These are phyloP conservation scores for Penicillium manginii DNA, from an alignment of 495 filamentous ascomycete genomes.

Conservation along the genomic window DNA sequence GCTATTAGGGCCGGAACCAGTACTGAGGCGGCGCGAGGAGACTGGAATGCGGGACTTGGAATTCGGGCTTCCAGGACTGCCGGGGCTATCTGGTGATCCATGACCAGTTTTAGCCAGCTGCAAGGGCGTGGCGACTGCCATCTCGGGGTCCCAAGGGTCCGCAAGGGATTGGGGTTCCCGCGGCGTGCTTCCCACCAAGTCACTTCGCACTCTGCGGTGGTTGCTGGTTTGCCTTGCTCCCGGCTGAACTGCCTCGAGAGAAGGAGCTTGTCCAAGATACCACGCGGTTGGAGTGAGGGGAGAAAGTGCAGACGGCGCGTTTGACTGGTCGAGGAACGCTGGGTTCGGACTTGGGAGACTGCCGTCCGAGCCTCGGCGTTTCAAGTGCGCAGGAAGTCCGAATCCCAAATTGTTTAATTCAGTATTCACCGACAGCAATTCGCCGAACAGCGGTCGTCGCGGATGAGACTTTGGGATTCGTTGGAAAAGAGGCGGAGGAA, in stretches of 20 bases:
- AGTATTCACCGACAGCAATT: conserved; percentile 47
- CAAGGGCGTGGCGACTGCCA: conserved; percentile 46
- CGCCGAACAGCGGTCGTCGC: conserved; percentile 55
- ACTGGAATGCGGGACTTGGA: conserved; percentile 63
- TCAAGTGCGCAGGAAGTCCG: conserved; percentile 42
- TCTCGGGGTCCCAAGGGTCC: conserved; percentile 37
- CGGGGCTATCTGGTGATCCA: conserved; percentile 25
- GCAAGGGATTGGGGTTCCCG: conserved; percentile 31
- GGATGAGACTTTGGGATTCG: conserved; percentile 25
- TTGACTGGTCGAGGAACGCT: conserved; percentile 47
- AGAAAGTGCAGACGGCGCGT: conserved; percentile 40
- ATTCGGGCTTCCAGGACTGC: conserved; percentile 38
- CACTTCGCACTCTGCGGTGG: conserved; percentile 56
- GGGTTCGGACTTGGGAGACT: conserved; percentile 57
- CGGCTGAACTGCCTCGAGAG: conserved; percentile 50
- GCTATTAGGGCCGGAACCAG: conserved; percentile 49
- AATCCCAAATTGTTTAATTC: conserved; percentile 41
- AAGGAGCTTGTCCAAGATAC: conserved; percentile 54
- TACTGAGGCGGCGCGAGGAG: conserved; percentile 50
- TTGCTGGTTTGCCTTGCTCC: conserved; percentile 27
- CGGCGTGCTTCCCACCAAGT: conserved; percentile 34
- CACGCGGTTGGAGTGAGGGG: conserved; percentile 60
- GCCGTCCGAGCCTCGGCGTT: conserved; percentile 57
- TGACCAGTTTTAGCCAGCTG: conserved; percentile 31
- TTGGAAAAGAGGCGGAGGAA: conserved; percentile 28